Evolutionary conservation across 345 rosid species (phyloP), one percentile per base, ranked within the genome.

Genomic region (Sonneratia caseolaris): DNA sequence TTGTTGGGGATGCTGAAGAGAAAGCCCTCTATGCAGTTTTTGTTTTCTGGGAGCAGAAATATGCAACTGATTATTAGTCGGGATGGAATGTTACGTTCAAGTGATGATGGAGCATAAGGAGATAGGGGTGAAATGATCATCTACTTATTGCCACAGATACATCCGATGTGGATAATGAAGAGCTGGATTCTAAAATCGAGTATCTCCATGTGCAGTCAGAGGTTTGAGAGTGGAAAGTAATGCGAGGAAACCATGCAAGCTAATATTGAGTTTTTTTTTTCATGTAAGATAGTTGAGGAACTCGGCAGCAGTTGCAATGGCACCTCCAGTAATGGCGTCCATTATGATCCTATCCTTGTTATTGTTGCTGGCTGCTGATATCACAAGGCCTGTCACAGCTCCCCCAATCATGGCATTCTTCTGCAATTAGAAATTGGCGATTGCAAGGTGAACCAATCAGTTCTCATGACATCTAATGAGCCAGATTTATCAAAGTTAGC

Each of bases 321-420:
- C 97, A 3, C 90, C 91, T 73, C 93, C 96, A 3, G 88, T 81
- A 49, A 93, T 84, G 74, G 96, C 91, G 82, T 84, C 85, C 0
- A 84, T 53, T 70, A 86, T 85, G 11, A 91, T 47, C 76, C 74
- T 87, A 80, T 91, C 92, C 68, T 74, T 75, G 64, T 81, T 70
- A 67, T 80, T 78, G 80, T 79, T 79, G 68, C 77, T 78, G 18
- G 72, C 92, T 0, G 87, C 88, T 59, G 93, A 86, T 71, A 91
- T 53, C 75, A 85, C 38, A 11, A 92, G 93, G 66, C 97, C 98
- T 0, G 98, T 91, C 69, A 84, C 76, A 3, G 86, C 91, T 16
- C 98, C 98, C 32, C 94, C 96, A 3, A 91, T 64, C 96, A 91
- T 82, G n/a, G 96, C 92, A 56, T 93, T 93, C 82, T 91, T 93